Evolutionary conservation across 2,329 filamentous ascomycete species (phyloP).

Genomic region (Hymenoscyphus scutula): DNA sequence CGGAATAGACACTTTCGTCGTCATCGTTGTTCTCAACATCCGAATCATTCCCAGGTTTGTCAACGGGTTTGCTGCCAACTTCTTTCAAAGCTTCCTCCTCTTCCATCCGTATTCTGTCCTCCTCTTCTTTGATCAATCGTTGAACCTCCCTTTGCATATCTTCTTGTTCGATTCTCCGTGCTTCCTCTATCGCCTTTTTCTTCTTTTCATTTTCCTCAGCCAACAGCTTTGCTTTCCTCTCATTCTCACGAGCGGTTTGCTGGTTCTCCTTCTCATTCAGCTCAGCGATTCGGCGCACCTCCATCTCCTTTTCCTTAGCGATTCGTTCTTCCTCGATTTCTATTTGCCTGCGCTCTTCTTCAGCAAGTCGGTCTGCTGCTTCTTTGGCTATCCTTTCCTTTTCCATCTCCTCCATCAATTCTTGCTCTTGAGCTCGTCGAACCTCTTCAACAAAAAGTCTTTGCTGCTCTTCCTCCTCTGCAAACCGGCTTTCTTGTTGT

Average conservation of each 20-base stretch:
- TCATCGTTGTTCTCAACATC: neutral
- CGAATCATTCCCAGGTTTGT: neutral
- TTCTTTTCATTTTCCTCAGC: slow-evolving; percentile 1
- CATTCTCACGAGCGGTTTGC: neutral
- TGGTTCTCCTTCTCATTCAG: neutral
- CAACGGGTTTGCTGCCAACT: neutral
- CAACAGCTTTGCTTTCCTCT: neutral
- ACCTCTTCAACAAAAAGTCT: slow-evolving; percentile 8
- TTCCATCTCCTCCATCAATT: slow-evolving; percentile 8
- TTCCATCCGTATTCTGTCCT: slow-evolving; percentile 4
- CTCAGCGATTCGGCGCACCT: neutral
- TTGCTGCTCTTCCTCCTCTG: slow-evolving; percentile 11
- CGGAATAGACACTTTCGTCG: slow-evolving; percentile 1
- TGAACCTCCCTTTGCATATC: neutral
- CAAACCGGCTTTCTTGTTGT: slow-evolving; percentile 14
- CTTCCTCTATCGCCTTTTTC: neutral
- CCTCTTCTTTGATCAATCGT: neutral
- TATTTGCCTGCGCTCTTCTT: slow-evolving; percentile 1
- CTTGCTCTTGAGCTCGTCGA: neutral
- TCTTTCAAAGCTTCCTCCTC: neutral
- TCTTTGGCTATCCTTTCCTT: neutral
- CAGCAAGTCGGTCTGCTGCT: neutral
- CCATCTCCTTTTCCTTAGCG: slow-evolving; percentile 6
- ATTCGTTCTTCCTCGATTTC: slow-evolving; percentile 8
- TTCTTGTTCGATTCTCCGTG: neutral